Evolutionary conservation across 495 filamentous ascomycete species (phyloP), one percentile per base, ranked within the genome.

Genomic region (Penicillium dipodomyicola): DNA sequence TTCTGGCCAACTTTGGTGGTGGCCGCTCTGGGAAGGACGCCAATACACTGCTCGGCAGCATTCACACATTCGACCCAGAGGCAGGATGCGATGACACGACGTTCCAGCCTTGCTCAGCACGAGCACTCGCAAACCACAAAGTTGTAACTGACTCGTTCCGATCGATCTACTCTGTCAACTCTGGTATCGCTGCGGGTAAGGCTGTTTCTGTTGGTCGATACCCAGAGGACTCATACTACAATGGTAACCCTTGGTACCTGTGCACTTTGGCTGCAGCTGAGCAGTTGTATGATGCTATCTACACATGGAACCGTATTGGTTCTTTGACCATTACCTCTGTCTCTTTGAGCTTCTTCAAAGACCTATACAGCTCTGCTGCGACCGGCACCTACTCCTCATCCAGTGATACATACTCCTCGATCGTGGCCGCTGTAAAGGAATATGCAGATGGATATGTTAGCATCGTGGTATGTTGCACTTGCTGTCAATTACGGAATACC

Each of bases 171-270:
- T 55, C 63, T n/a, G 70, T 88, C 63, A 88, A 88, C 73, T 78
- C 76, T 9, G 74, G 70, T 4, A 69, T 69, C 12, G 49, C 60
- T 6, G 52, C 58, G 1, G 70, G 70, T 12, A 32, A 68, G 7
- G 84, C 85, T 9, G 77, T 86, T 30, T 83, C 86, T 15, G 78
- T 89, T n/a, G 88, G 88, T 52, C 74, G 88, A 11, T 91, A 91
- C 67, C 70, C 85, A 2, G 86, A 88, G 60, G 88, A 91, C 55
- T 61, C 70, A 0, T 91, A 89, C 69, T 86, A 84, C 58, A 79
- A 82, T 56, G 86, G 85, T 17, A 85, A 87, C 68, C 84, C 84
- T 4, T 87, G 85, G 85, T 87, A 84, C 59, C 75, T 89, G 9
- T 74, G 75, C 59, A 88, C 84, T 2, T 69, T 86, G 42, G 84